These are phyloP conservation scores for Kazachstania sp. DNA, from an alignment of 1,139 yeast genomes.

Conservation along the genomic window DNA sequence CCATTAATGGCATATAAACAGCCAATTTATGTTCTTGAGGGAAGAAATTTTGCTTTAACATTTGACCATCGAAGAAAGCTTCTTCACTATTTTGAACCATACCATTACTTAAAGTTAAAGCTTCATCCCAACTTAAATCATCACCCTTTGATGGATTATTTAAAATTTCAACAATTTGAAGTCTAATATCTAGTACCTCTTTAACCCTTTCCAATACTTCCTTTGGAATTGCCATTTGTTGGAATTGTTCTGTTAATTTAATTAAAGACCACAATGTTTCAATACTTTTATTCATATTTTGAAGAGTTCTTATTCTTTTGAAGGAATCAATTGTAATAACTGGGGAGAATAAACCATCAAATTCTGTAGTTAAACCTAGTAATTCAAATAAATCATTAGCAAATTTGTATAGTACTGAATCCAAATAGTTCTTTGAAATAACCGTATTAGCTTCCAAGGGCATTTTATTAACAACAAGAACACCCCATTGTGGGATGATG, in stretches of 20 bases:
- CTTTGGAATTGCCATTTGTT: constrained; percentile 72
- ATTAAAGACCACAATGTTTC: constrained; percentile 63
- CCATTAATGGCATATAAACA: constrained; percentile 79
- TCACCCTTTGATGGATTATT: constrained; percentile 22
- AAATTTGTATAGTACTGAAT: constrained; percentile 58
- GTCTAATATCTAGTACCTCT: constrained; percentile 29
- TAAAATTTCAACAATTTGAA: constrained; percentile 26
- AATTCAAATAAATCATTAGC: constrained; percentile 66
- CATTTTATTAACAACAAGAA: constrained; percentile 46
- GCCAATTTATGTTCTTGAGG: constrained; percentile 95
- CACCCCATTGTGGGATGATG: constrained; percentile 89
- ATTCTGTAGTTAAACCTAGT: constrained; percentile 53
- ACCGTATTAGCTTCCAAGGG: constrained; percentile 28
- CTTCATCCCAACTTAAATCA: constrained; percentile 34
- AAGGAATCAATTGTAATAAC: constrained; percentile 56
- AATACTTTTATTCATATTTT: constrained; percentile 44
- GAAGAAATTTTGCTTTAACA: constrained; percentile 91
- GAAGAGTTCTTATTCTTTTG: constrained; percentile 44
- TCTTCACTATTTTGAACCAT: constrained; percentile 53
- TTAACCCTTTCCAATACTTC: constrained; percentile 32
- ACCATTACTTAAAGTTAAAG: constrained; percentile 46
- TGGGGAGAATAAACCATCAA: constrained; percentile 41
- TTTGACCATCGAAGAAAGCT: constrained; percentile 87
- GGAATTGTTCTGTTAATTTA: constrained; percentile 57
- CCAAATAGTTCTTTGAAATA: constrained; percentile 40